Base-by-base conservation (phyloP, 164 flowering plant species). In the Piper betle region DNA sequence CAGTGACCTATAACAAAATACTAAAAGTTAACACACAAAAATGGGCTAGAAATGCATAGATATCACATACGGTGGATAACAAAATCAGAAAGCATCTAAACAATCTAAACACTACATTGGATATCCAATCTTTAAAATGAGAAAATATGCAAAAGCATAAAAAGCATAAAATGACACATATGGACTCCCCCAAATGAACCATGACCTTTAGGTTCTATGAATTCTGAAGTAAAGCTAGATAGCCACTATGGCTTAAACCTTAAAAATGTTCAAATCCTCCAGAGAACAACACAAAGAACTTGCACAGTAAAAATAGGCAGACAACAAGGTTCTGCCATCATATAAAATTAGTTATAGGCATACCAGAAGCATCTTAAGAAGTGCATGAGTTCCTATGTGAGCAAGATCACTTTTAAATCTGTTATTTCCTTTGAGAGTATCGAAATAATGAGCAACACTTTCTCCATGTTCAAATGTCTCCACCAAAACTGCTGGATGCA, bases 361-460 rank as follows among this genome's bases (percentile, higher is more conserved):
- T 83, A 88, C 96, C 88, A 88, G 76, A 68, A 89, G 87, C 96
- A 89, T 89, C 77, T 89, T 86, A 61, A 89, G 75, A 53, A 89
- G 93, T 6, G 93, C 96, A 78, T 89, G 86, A 65, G 91, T 86
- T 64, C 96, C 96, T 53, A 84, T 81, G 68, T 89, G 93, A 59
- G 96, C 93, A 62, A 89, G 80, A 1, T 86, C 79, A 76, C 76
- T 69, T 76, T 86, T 89, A 48, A 86, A 46, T 55, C 82, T 74
- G 16, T 72, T 73, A 67, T 86, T 76, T 16, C 91, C 91, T 66
- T 79, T 74, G 60, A 83, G 80, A 19, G 68, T 91, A 72, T 89
- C 91, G 53, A 89, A 77, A 77, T 78, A 89, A 68, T 75, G 79
- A 0, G 93, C 66, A 40, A 89, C 89, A 77, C 89, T 71, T 72